Evolutionary conservation across 768 basidiomycete genomes (phyloP).

Genomic region (Lactarius hengduanensis): DNA sequence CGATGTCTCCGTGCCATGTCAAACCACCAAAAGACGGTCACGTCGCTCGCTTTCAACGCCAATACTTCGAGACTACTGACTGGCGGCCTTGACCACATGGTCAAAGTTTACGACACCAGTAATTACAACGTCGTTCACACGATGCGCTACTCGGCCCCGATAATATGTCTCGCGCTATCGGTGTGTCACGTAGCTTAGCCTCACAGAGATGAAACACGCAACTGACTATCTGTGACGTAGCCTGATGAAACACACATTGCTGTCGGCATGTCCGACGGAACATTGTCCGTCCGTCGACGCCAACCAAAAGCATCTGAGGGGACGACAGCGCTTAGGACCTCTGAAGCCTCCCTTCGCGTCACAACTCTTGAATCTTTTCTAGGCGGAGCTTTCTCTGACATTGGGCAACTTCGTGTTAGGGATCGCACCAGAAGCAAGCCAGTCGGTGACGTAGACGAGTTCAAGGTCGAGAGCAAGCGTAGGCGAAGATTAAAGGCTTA

Average conservation of each 20-base stretch:
- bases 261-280: conserved; percentile 97
- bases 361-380: conserved; percentile 70
- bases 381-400: conserved; percentile 48
- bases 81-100: conserved; percentile 94
- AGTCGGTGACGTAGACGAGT: conserved; percentile 66
- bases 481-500: conserved; percentile 77
- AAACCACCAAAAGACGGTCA: conserved; percentile 98
- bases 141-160: conserved; percentile 94
- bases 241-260: conserved; percentile 96
- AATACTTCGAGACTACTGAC: conserved; percentile 78
- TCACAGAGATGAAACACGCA: background rate
- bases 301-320: conserved; percentile 71
- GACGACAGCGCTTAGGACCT: conserved; percentile 36
- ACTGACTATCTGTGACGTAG: conserved; percentile 41
- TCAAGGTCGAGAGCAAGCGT: conserved; percentile 71
- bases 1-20: conserved; percentile 88
- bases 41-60: conserved; percentile 78
- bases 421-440: conserved; percentile 49
- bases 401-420: conserved; percentile 57
- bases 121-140: conserved; percentile 96
- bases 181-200: conserved; percentile 46
- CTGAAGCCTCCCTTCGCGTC: conserved; percentile 44
- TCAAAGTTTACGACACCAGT: conserved; percentile 96
- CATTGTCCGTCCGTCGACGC: conserved; percentile 91
- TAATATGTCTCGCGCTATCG: conserved; percentile 88